Conservation (phyloP, 2,329 filamentous ascomycete species). For the Corynespora cassiicola region DNA sequence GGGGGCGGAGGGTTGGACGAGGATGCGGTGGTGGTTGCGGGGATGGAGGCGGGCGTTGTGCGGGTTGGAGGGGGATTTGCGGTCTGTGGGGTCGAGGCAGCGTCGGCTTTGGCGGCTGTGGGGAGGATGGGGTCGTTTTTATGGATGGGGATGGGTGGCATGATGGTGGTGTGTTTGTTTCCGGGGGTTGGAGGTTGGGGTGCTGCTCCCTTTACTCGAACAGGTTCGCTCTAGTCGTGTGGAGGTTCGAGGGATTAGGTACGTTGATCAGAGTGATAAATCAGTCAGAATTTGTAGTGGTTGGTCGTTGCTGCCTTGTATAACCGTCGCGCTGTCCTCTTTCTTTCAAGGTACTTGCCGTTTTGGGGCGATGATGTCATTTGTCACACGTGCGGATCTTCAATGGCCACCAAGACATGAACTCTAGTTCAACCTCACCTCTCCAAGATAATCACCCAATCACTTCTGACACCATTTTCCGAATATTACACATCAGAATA, state of each 20-base stretch:
- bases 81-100: conserved; percentile 47
- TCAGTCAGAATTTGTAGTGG: not conserved
- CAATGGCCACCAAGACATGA: no score
- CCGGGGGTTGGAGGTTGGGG: conserved; percentile 1
- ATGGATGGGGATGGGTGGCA: conserved; percentile 57
- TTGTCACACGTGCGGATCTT: conserved; percentile 24
- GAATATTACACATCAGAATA: no score
- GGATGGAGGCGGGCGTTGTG: conserved; percentile 33
- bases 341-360: conserved; percentile 22
- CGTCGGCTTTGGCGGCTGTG: conserved; percentile 40
- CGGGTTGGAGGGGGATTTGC: conserved; percentile 41
- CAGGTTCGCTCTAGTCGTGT: not conserved
- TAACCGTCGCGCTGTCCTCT: conserved; percentile 23
- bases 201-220: conserved; percentile 5
- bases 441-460: no score
- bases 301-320: conserved; percentile 29
- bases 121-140: conserved; percentile 54
- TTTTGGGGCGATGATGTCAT: conserved; percentile 37
- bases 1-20: conserved; percentile 37
- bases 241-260: not conserved
- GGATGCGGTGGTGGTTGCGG: conserved; percentile 38
- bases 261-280: not conserved
- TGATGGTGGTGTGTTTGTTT: conserved; percentile 28
- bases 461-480: no score
- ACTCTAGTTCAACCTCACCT: no score